phyloP scores from a whole-genome alignment of 2,329 filamentous ascomycete genomes.

The Phialophora tarda region DNA sequence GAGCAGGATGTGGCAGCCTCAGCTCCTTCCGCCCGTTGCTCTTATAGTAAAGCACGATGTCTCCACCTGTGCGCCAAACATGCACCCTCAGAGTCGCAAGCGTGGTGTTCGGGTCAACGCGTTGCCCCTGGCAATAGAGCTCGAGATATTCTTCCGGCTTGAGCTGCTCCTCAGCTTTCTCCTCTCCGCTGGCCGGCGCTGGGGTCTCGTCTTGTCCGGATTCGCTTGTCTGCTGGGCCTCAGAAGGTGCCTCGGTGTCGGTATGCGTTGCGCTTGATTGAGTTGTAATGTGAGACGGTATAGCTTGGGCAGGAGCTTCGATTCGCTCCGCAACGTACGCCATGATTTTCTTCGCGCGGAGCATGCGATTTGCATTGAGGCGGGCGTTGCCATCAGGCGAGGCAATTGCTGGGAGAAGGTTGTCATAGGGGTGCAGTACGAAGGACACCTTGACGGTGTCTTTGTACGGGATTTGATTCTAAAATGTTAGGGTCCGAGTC shows the following conservation, averaged over 20 bases:
- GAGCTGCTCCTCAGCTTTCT: constrained; percentile 47
- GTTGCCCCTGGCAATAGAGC: constrained; percentile 81
- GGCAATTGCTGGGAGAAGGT: constrained; percentile 74
- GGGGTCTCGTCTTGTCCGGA: background rate
- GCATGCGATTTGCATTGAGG: constrained; percentile 95
- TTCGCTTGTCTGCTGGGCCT: constrained; percentile 7
- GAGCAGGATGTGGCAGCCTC: constrained; percentile 36
- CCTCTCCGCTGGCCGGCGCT: background rate
- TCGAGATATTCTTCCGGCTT: constrained; percentile 93
- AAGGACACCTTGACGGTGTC: constrained; percentile 98
- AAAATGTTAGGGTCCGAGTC: background rate
- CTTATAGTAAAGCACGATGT: constrained; percentile 89
- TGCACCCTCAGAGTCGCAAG: constrained; percentile 91
- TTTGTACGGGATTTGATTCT: constrained; percentile 82
- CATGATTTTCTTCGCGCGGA: constrained; percentile 92
- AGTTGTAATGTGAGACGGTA: constrained; percentile 17
- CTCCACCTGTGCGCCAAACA: constrained; percentile 93
- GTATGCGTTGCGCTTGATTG: background rate
- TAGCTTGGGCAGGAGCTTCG: constrained; percentile 61
- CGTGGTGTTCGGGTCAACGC: constrained; percentile 79
- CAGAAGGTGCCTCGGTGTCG: background rate
- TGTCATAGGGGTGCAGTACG: constrained; percentile 79
- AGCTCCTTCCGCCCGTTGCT: constrained; percentile 77
- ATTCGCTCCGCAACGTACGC: constrained; percentile 91
- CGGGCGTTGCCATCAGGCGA: constrained; percentile 80